A percentile compares a stretch with the other conserved stretches of the same genome.
These are phyloP conservation scores for Bjerkandera adusta DNA, from an alignment of 1,284 basidiomycete genomes.

Conservation along the genomic window DNA sequence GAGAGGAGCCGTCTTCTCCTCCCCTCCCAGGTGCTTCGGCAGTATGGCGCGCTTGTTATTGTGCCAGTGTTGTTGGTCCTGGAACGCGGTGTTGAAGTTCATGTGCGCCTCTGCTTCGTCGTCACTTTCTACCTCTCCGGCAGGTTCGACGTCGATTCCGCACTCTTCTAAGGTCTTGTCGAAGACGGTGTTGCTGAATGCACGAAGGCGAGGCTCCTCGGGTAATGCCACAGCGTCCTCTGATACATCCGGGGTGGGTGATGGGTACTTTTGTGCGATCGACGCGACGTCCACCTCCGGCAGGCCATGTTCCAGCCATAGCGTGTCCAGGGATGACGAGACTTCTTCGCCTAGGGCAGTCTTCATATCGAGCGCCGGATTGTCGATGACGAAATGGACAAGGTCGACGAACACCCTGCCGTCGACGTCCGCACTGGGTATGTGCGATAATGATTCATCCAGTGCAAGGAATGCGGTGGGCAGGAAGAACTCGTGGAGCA, in stretches of 20 bases:
- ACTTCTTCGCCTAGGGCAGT: conserved; percentile 33
- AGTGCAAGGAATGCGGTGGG: conserved; percentile 34
- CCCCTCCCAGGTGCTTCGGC: conserved; percentile 54
- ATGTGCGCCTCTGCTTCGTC: conserved; percentile 26
- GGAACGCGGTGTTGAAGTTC: conserved; percentile 43
- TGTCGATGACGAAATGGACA: conserved; percentile 32
- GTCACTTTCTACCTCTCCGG: conserved; percentile 22
- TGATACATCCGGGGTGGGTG: not conserved
- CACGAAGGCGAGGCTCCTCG: conserved; percentile 35
- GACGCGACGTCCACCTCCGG: conserved; percentile 16
- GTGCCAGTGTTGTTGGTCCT: conserved; percentile 61
- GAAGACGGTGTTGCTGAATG: conserved; percentile 52
- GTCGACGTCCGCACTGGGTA: conserved; percentile 42
- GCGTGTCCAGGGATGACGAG: conserved; percentile 19
- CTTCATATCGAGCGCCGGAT: conserved; percentile 20
- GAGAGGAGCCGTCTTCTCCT: conserved; percentile 25
- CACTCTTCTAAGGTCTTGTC: conserved; percentile 32
- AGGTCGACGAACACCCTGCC: conserved; percentile 47
- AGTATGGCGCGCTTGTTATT: conserved; percentile 46
- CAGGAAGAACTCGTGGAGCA: conserved; percentile 37
- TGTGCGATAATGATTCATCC: conserved; percentile 24
- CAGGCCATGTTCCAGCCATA: conserved; percentile 24
- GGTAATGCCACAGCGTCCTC: not conserved
- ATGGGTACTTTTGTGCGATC: conserved; percentile 15
- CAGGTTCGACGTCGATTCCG: conserved; percentile 33